Conservation (phyloP, 83 land plant species). For the Thuja plicata region DNA sequence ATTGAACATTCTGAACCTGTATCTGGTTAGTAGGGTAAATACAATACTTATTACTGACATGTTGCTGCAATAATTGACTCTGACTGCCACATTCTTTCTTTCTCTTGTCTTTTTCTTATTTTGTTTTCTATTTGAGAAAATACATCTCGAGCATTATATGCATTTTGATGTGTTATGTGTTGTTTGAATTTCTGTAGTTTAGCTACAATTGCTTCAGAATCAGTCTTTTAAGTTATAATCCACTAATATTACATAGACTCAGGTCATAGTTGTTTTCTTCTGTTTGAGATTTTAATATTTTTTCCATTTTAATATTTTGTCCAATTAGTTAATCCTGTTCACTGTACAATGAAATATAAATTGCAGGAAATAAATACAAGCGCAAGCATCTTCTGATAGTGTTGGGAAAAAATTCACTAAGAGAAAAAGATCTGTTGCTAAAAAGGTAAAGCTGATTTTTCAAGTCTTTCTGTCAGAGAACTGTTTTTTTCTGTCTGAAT, state of each 20-base stretch:
- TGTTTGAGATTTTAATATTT: not conserved
- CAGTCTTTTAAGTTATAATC: not conserved
- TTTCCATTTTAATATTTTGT: not conserved
- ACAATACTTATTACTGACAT: not conserved
- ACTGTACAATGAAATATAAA: not conserved
- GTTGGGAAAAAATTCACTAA: conserved; percentile 30
- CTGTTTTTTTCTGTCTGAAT: not conserved
- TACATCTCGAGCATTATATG: not conserved
- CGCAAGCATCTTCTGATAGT: conserved; percentile 18
- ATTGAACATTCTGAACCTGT: not conserved
- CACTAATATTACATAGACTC: not conserved
- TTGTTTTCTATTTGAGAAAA: not conserved
- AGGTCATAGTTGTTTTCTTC: not conserved
- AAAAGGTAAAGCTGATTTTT: conserved; percentile 31
- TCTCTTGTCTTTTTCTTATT: not conserved
- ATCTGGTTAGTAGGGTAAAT: not conserved
- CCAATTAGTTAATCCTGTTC: not conserved
- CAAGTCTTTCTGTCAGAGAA: not conserved
- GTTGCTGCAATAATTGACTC: not conserved
- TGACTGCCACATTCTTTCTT: not conserved
- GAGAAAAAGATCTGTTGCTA: conserved; percentile 48
- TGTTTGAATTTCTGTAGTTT: not conserved
- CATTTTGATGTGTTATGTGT: not conserved
- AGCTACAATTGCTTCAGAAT: not conserved
- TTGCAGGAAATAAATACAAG: conserved; percentile 15